phyloP scores from a whole-genome alignment of 495 filamentous ascomycete species.

The Penicillium goetzii region DNA sequence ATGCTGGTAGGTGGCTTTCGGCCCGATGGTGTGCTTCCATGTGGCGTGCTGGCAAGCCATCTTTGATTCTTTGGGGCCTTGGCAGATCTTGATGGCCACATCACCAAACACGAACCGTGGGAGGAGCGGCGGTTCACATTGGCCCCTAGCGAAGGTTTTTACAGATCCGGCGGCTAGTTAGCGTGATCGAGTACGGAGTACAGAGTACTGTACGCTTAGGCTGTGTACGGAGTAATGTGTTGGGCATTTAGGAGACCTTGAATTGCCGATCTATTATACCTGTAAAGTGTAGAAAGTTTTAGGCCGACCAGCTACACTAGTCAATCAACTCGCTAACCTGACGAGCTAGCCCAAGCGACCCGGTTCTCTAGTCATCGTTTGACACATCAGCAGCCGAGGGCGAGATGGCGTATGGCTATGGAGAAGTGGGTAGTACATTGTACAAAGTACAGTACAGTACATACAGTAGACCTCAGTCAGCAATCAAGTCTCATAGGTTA shows the following conservation, averaged over 20 bases:
- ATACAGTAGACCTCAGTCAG: neutral
- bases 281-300: neutral
- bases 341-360: constrained; percentile 5
- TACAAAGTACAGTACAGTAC: neutral
- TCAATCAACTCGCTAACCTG: neutral
- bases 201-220: neutral
- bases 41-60: constrained; percentile 2
- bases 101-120: constrained; percentile 7
- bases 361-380: constrained; percentile 9
- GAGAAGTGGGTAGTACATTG: neutral
- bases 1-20: constrained; percentile 4
- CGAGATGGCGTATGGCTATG: constrained; percentile 8
- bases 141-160: neutral
- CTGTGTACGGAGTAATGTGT: neutral
- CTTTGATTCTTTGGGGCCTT: neutral
- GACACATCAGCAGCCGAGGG: constrained; percentile 19
- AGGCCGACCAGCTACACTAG: neutral
- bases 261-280: neutral
- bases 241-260: neutral
- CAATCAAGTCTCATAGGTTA: neutral
- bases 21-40: constrained; percentile 14
- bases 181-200: neutral
- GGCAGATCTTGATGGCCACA: constrained; percentile 1
- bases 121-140: neutral
- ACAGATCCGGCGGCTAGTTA: constrained; percentile 1